These are phyloP conservation scores for Magnusiomyces clavatus DNA, from an alignment of 1,139 yeast genomes.

Conservation along the genomic window DNA sequence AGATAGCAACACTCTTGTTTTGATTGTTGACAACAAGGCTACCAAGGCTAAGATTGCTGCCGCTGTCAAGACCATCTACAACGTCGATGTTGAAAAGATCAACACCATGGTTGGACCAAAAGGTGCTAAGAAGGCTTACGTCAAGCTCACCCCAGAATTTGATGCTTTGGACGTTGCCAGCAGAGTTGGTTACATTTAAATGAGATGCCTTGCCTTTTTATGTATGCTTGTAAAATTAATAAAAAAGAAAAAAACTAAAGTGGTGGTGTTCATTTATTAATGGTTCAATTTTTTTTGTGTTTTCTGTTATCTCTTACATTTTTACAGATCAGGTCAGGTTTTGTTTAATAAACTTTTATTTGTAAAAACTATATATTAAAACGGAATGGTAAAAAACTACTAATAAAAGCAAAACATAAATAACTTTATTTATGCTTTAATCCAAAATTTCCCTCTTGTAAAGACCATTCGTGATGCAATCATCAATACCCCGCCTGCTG, in stretches of 20 bases:
- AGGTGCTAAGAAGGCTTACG: slow-evolving; percentile 99
- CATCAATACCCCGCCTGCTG: neutral
- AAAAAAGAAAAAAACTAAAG: neutral
- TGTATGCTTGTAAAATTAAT: slow-evolving; percentile 13
- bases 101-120: slow-evolving; percentile 98
- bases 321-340: neutral
- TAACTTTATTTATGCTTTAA: neutral
- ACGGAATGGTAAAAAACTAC: neutral
- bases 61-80: slow-evolving; percentile 97
- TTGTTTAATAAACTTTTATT: neutral
- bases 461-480: slow-evolving; percentile 1
- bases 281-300: neutral
- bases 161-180: slow-evolving; percentile 99
- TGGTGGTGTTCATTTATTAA: neutral
- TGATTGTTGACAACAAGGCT: slow-evolving; percentile 94
- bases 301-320: neutral
- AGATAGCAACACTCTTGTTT: slow-evolving; percentile 98
- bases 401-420: neutral
- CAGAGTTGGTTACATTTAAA: slow-evolving; percentile 97
- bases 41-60: slow-evolving; percentile 98
- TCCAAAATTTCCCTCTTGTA: slow-evolving; percentile 5
- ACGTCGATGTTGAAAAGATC: slow-evolving; percentile 87
- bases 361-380: neutral
- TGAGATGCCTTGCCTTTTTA: slow-evolving; percentile 7
- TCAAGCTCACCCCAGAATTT: slow-evolving; percentile 97